Evolutionary conservation across 495 filamentous ascomycete genomes (phyloP).

Genomic region (Podospora didyma): DNA sequence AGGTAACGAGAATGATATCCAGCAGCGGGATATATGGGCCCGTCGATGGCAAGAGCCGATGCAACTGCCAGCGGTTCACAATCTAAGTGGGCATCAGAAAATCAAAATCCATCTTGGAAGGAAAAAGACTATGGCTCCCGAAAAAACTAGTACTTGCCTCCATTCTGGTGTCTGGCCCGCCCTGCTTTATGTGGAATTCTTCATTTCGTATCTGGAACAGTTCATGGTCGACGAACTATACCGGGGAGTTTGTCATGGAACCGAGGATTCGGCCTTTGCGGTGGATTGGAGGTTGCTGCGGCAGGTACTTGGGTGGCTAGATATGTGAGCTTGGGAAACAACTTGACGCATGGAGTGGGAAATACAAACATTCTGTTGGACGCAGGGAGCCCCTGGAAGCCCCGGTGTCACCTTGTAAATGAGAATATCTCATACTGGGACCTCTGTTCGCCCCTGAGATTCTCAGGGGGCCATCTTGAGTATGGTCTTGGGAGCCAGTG

Average conservation of each 20-base stretch:
- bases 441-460: background rate
- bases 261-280: constrained; percentile 1
- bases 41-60: too few species aligned
- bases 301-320: background rate
- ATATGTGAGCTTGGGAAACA: background rate
- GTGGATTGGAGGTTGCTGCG: background rate
- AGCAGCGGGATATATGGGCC: too few species aligned
- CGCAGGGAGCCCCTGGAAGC: background rate
- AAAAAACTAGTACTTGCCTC: too few species aligned
- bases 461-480: too few species aligned
- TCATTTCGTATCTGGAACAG: background rate
- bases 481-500: too few species aligned
- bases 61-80: too few species aligned
- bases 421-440: background rate
- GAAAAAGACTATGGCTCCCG: too few species aligned
- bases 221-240: constrained; percentile 3
- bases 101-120: too few species aligned
- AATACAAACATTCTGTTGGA: background rate
- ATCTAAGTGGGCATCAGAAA: too few species aligned
- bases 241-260: constrained; percentile 1
- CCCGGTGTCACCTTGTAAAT: background rate
- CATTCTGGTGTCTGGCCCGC: too few species aligned
- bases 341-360: background rate
- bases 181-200: background rate
- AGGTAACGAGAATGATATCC: too few species aligned